Conservation (phyloP, 2,329 filamentous ascomycete genomes). For the Colletotrichum filicis region DNA sequence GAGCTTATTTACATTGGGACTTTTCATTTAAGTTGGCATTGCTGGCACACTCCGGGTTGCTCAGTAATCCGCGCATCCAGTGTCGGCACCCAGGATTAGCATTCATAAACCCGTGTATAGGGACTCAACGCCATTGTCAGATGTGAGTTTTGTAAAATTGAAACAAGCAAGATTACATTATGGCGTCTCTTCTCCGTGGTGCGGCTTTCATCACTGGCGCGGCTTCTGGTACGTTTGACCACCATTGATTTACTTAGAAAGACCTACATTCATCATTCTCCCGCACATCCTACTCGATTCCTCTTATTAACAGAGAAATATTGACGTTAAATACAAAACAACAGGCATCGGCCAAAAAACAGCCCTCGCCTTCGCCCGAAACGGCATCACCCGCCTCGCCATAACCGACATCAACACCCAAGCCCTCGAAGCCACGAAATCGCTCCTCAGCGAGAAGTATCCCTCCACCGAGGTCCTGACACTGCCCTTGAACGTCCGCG, state of each 20-base stretch:
- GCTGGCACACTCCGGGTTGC: too few species aligned
- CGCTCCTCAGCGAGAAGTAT: slow-evolving; percentile 47
- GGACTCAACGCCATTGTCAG: neutral
- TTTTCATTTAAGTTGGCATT: too few species aligned
- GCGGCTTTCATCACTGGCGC: slow-evolving; percentile 61
- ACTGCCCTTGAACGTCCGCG: slow-evolving; percentile 58
- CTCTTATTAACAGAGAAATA: too few species aligned
- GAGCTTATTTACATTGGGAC: too few species aligned
- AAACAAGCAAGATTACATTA: slow-evolving; percentile 28
- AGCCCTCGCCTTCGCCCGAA: slow-evolving; percentile 57
- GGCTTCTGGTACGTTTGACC: slow-evolving; percentile 49
- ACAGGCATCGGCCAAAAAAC: slow-evolving; percentile 61
- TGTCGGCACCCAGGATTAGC: too few species aligned
- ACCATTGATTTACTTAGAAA: neutral
- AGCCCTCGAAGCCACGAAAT: slow-evolving; percentile 44
- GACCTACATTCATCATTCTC: too few species aligned
- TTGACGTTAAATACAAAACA: slow-evolving; percentile 11
- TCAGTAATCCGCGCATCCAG: too few species aligned
- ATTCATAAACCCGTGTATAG: neutral
- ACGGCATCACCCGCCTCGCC: slow-evolving; percentile 59
- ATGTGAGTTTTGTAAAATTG: neutral
- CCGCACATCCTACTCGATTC: too few species aligned
- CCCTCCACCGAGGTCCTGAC: slow-evolving; percentile 53
- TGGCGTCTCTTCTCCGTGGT: slow-evolving; percentile 54
- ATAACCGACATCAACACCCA: slow-evolving; percentile 56